A percentile compares a stretch with the other conserved stretches of the same genome.
Conservation (phyloP, 2,329 filamentous ascomycete species). For the Ceratocystis diversiconidia region DNA sequence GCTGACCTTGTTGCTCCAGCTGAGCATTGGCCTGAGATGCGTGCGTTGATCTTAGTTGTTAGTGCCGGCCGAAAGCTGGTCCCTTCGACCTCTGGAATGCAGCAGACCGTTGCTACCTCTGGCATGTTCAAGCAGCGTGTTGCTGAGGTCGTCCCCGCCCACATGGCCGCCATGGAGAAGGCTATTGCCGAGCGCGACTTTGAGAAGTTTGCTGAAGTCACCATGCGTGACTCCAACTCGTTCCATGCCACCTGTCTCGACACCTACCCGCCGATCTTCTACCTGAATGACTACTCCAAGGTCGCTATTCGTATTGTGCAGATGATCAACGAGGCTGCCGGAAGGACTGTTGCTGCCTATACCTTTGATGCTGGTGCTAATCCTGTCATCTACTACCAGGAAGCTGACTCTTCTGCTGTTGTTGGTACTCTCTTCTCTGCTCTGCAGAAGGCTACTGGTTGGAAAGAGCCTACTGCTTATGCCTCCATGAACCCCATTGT, state of each 20-base stretch:
- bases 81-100: conserved; percentile 86
- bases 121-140: conserved; percentile 72
- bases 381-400: conserved; percentile 88
- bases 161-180: conserved; percentile 75
- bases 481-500: conserved; percentile 37
- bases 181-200: conserved; percentile 72
- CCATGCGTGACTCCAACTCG: conserved; percentile 92
- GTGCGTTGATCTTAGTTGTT: conserved; percentile 78
- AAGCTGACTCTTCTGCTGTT: conserved; percentile 58
- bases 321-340: conserved; percentile 67
- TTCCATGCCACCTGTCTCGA: conserved; percentile 94
- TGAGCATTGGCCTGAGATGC: conserved; percentile 90
- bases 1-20: conserved; percentile 81
- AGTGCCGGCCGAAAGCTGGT: conserved; percentile 94
- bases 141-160: conserved; percentile 58
- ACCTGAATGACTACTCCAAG: conserved; percentile 86
- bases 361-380: conserved; percentile 97
- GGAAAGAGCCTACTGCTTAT: conserved; percentile 43
- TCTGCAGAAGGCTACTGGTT: conserved; percentile 52
- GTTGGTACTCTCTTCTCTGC: conserved; percentile 64
- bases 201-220: conserved; percentile 70
- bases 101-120: conserved; percentile 84
- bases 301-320: conserved; percentile 83
- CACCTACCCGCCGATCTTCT: conserved; percentile 94
- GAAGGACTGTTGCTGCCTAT: conserved; percentile 74